A percentile compares a stretch with the other conserved stretches of the same genome.
Evolutionary conservation across 257 asterid genomes (phyloP).

Genomic region (Rubia yunnanensis): DNA sequence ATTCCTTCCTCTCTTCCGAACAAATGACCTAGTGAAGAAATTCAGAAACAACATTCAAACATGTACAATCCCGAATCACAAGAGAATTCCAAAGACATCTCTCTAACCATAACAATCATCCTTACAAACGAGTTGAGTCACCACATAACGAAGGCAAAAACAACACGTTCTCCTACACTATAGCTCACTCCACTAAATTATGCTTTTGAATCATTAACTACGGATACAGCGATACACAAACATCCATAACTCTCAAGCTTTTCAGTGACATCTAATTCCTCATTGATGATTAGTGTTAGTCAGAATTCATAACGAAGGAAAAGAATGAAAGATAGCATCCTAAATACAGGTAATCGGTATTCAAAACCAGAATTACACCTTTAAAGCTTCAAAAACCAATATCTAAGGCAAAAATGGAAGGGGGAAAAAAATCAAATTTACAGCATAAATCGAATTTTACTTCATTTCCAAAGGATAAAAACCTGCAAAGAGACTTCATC

Average conservation of each 20-base stretch:
- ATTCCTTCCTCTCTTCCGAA: conserved; percentile 69
- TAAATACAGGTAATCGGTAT: not conserved
- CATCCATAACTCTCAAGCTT: too few relatives aligned
- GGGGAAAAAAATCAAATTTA: not conserved
- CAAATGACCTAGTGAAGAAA: conserved; percentile 42
- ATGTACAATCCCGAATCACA: not conserved
- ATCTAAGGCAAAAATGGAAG: not conserved
- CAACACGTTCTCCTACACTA: not conserved
- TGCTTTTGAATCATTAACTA: not conserved
- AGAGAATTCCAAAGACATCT: not conserved
- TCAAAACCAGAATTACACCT: not conserved
- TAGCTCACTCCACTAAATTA: not conserved
- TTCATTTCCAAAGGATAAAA: not conserved
- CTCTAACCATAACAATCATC: too few relatives aligned
- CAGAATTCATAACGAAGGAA: too few relatives aligned
- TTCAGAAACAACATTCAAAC: not conserved
- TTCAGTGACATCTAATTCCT: not conserved
- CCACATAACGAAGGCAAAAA: too few relatives aligned
- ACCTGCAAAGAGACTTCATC: conserved; percentile 62
- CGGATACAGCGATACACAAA: not conserved
- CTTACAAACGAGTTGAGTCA: too few relatives aligned
- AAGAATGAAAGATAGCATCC: too few relatives aligned
- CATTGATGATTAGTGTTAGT: too few relatives aligned
- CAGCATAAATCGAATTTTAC: not conserved
- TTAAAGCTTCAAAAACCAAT: not conserved